Conservation (phyloP, 2,329 filamentous ascomycete genomes). For the Juglanconis juglandina region DNA sequence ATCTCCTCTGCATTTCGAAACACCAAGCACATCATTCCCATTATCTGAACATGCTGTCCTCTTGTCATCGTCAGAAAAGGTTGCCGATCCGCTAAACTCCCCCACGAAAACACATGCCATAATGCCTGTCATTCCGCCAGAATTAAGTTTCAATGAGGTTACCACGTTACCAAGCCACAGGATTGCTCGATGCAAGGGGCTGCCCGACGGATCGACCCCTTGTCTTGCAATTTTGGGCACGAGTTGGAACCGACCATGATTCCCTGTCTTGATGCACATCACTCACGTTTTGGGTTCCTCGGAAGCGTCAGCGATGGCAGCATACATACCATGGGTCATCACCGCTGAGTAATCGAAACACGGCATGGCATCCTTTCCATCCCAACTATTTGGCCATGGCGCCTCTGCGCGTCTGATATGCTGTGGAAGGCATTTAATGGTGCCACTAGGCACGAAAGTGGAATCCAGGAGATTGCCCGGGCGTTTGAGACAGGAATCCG, state of each 20-base stretch:
- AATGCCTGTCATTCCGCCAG: not conserved
- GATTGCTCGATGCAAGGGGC: conserved; percentile 8
- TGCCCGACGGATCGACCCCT: conserved; percentile 2
- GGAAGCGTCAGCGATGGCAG: not conserved
- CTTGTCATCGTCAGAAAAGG: too few species aligned
- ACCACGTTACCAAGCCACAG: conserved; percentile 7
- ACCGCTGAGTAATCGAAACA: not conserved
- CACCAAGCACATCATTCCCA: too few species aligned
- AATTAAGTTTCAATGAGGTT: not conserved
- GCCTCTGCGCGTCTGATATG: not conserved
- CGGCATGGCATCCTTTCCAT: not conserved
- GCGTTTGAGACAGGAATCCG: not conserved
- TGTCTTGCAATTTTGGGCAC: conserved; percentile 6
- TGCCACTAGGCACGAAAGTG: not conserved
- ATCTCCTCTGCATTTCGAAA: too few species aligned
- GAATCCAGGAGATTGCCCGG: not conserved
- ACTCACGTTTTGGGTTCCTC: conserved; percentile 3
- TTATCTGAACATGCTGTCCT: too few species aligned
- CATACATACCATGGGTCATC: not conserved
- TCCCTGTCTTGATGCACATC: conserved; percentile 6
- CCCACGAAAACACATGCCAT: not conserved
- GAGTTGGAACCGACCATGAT: conserved; percentile 3
- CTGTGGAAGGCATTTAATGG: not conserved
- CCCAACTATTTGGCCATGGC: not conserved
- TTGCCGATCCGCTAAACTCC: too few species aligned